A percentile compares a stretch with the other conserved stretches of the same genome.
These are phyloP conservation scores for Pyrenula aspistea DNA, from an alignment of 495 filamentous ascomycete genomes.

Conservation along the genomic window DNA sequence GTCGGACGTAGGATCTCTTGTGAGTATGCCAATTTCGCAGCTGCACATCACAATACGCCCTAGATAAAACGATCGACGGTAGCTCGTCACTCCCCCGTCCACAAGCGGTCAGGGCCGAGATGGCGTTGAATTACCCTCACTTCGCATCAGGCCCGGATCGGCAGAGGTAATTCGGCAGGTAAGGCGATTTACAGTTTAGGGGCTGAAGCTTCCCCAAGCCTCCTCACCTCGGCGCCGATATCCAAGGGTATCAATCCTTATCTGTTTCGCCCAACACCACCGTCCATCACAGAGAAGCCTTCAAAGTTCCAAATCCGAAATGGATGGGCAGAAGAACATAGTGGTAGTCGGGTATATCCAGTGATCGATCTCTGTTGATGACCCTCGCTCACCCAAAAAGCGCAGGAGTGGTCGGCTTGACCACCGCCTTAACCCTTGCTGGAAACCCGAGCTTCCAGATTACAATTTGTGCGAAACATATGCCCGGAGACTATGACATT, in stretches of 20 bases:
- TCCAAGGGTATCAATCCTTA: neutral
- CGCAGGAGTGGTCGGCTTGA: constrained; percentile 84
- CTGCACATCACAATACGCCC: too few species aligned
- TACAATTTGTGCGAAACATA: constrained; percentile 85
- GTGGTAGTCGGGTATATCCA: constrained; percentile 50
- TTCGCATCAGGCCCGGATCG: neutral
- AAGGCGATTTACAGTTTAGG: neutral
- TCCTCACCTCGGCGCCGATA: too few species aligned
- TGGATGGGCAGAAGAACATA: constrained; percentile 29
- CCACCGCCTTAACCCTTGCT: constrained; percentile 77
- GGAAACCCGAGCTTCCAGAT: constrained; percentile 54
- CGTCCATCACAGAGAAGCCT: too few species aligned
- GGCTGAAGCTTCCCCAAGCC: neutral
- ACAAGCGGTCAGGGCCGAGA: too few species aligned
- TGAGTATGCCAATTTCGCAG: too few species aligned
- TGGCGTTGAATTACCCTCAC: neutral
- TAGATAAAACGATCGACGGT: too few species aligned
- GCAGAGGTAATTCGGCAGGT: neutral
- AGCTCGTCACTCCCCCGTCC: too few species aligned
- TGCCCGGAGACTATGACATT: constrained; percentile 96
- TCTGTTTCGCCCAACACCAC: neutral
- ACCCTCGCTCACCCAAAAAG: constrained; percentile 26
- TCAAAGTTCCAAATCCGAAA: too few species aligned
- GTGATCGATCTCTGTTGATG: neutral
- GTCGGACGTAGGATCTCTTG: too few species aligned